Percentiles rank a stretch among this genome's conserved stretches.
phyloP scores from a whole-genome alignment of 345 rosid species.

The Anacardium occidentale region DNA sequence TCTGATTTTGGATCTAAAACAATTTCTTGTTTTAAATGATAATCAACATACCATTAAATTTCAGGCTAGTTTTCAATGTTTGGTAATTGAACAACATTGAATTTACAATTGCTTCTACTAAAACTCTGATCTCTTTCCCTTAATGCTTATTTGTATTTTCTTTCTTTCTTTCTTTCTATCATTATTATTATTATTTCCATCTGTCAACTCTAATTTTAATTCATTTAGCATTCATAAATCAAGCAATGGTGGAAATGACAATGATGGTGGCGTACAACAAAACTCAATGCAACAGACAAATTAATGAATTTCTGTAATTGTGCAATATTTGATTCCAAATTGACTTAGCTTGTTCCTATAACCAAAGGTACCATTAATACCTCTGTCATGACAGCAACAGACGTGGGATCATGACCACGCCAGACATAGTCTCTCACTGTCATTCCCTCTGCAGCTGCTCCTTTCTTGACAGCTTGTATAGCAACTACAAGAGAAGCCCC shows the following conservation, averaged over 20 bases:
- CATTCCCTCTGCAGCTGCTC: slow-evolving; percentile 98
- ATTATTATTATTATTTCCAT: background rate
- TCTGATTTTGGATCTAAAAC: background rate
- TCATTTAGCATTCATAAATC: background rate
- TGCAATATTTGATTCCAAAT: background rate
- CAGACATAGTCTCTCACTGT: slow-evolving; percentile 78
- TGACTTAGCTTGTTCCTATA: background rate
- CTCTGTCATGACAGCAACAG: slow-evolving; percentile 99
- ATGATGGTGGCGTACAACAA: background rate
- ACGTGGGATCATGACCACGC: slow-evolving; percentile 99
- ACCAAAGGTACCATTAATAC: slow-evolving; percentile 32
- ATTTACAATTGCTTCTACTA: background rate
- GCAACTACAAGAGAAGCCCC: slow-evolving; percentile 98
- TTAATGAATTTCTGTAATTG: background rate
- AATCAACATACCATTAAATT: background rate
- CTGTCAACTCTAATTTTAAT: background rate
- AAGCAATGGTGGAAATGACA: background rate
- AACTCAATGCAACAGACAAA: background rate
- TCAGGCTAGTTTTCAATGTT: background rate
- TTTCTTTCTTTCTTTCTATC: no score
- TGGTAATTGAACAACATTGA: background rate
- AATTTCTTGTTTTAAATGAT: background rate
- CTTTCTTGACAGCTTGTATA: slow-evolving; percentile 92
- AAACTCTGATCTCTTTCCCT: background rate
- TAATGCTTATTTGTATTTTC: background rate